These are phyloP conservation scores for Malus hybrid DNA, from an alignment of 331 rosid species.

Conservation along the genomic window DNA sequence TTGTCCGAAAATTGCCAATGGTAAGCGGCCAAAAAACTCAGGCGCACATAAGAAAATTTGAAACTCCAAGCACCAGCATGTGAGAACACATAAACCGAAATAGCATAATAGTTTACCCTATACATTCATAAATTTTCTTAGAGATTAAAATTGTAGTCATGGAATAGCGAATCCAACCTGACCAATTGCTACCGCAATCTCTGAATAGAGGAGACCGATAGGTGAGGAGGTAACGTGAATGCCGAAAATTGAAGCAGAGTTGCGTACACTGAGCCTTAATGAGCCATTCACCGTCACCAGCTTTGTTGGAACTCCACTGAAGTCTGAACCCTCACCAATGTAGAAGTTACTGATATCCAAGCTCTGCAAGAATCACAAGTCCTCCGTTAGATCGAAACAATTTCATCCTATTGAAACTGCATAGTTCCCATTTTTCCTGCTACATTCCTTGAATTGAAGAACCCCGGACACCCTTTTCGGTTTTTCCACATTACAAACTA, in stretches of 20 bases:
- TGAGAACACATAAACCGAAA: background rate
- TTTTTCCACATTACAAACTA: background rate
- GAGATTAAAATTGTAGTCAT: background rate
- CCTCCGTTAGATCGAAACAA: background rate
- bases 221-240: slow-evolving; percentile 75
- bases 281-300: slow-evolving; percentile 72
- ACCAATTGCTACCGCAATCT: slow-evolving; percentile 71
- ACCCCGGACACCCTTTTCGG: no score
- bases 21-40: background rate
- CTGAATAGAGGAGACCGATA: slow-evolving; percentile 58
- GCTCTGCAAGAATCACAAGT: slow-evolving; percentile 45
- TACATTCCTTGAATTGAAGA: background rate
- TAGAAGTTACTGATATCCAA: slow-evolving; percentile 58
- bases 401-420: background rate
- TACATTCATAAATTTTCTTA: background rate
- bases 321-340: slow-evolving; percentile 75
- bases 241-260: slow-evolving; percentile 84
- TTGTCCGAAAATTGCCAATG: background rate
- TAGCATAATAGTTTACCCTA: background rate
- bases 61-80: background rate
- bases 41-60: background rate
- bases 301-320: slow-evolving; percentile 78
- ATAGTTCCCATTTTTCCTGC: background rate
- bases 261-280: slow-evolving; percentile 52
- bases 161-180: slow-evolving; percentile 33